Evolutionary conservation across 441 rosid genomes (phyloP).

Genomic region (Viola pubescens): DNA sequence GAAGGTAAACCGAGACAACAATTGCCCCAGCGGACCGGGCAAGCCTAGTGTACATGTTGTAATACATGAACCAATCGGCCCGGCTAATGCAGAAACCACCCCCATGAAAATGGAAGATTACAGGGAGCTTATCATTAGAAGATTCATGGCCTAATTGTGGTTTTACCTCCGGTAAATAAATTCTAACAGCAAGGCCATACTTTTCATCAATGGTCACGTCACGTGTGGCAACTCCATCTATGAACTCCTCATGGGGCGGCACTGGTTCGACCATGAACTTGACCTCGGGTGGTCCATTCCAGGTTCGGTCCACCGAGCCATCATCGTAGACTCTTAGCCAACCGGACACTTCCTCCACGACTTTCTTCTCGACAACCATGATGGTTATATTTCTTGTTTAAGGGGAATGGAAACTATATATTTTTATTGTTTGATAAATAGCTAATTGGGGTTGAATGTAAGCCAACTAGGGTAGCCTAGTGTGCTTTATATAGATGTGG

Average conservation of each 20-base stretch:
- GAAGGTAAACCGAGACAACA: constrained; percentile 38
- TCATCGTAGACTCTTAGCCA: constrained; percentile 50
- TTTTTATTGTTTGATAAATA: too few species aligned
- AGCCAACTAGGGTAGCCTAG: too few species aligned
- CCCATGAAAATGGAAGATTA: constrained; percentile 53
- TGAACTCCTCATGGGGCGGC: constrained; percentile 39
- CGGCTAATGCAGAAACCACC: constrained; percentile 65
- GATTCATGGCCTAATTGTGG: neutral
- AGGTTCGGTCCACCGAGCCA: constrained; percentile 49
- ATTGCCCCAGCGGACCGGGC: constrained; percentile 33
- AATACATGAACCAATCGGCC: constrained; percentile 56
- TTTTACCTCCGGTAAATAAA: constrained; percentile 32
- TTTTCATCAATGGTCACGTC: constrained; percentile 30
- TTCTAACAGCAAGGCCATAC: constrained; percentile 31
- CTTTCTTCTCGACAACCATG: constrained; percentile 22
- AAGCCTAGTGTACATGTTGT: constrained; percentile 32
- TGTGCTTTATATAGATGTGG: too few species aligned
- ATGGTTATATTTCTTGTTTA: neutral
- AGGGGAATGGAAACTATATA: too few species aligned
- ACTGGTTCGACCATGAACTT: constrained; percentile 51
- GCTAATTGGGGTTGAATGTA: too few species aligned
- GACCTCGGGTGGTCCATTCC: constrained; percentile 54
- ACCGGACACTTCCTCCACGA: constrained; percentile 49
- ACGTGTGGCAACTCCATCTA: constrained; percentile 36
- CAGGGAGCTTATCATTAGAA: constrained; percentile 25